Base-by-base conservation (phyloP, 371 early-diverging fungal genomes). In the Apophysomyces elegans region DNA sequence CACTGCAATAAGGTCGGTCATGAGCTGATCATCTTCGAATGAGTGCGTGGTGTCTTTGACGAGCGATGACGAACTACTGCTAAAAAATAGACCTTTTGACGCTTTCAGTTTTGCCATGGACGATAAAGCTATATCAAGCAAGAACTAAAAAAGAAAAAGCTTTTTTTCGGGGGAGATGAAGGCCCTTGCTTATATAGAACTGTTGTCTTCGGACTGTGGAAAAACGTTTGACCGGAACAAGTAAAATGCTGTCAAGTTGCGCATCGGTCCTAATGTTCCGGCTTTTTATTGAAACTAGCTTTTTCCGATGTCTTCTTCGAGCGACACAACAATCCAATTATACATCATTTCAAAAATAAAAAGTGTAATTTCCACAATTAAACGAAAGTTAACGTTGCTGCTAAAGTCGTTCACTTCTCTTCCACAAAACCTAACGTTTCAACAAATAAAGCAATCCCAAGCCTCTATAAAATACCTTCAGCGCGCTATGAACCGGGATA, bases 1-100 rank as follows among this genome's bases (percentile, higher is more conserved):
- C 13, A 87, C 88, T 41, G 85, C 67, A 14, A 57, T 62, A 12
- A 89, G 69, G 45, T 90, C 90, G 38, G 65, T 35, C 9, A 32
- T 50, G 11, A 77, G 50, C n/a, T 66, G 54, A 50, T 21, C 54
- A 50, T 18, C 21, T 16, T 50, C 54, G 21, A 21, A 21, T 9
- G 54, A 50, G 16, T n/a, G 54, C 54, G 21, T 26, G 4, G 54
- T 2, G 1, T n/a, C 9, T 21, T 50, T 50, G 21, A 21, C 54
- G 32, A 50, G 54, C 7, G 54, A 50, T 21, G 21, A 50, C 21
- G 54, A n/a, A 21, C 54, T 50, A 26, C 7, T 50, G 16, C 54
- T 35, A 50, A 50, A 50, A 21, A 50, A 9, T 21, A 26, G 21
- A 16, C 54, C 35, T 50, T 8, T n/a, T 16, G 54, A 7, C 21